Evolutionary conservation across 805 yeast species (phyloP).

Genomic region (Schizosaccharomyces cryophilus): DNA sequence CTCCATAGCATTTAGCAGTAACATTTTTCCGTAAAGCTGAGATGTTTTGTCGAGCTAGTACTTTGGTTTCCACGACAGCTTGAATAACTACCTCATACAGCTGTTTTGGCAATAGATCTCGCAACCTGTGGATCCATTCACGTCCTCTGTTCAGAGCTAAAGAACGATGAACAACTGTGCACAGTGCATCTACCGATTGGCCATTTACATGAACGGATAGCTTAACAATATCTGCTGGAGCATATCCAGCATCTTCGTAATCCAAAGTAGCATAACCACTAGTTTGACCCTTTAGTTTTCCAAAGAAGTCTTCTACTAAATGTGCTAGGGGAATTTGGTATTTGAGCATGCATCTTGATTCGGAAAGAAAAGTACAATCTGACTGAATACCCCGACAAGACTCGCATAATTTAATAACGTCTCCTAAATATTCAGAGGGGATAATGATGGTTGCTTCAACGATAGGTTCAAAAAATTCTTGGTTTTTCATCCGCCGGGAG

Average conservation of each 20-base stretch:
- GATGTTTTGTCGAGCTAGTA: slow-evolving; percentile 77
- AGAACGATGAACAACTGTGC: slow-evolving; percentile 67
- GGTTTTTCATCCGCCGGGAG: slow-evolving; percentile 27
- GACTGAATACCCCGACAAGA: slow-evolving; percentile 60
- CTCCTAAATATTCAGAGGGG: slow-evolving; percentile 72
- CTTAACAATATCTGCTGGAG: slow-evolving; percentile 56
- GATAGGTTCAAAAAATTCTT: slow-evolving; percentile 48
- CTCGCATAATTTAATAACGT: slow-evolving; percentile 69
- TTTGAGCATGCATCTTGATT: slow-evolving; percentile 47
- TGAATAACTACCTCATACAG: slow-evolving; percentile 82
- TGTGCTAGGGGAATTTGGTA: slow-evolving; percentile 72
- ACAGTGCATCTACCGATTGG: slow-evolving; percentile 67
- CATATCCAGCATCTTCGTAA: slow-evolving; percentile 82
- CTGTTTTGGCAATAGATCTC: slow-evolving; percentile 55
- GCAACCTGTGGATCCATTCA: slow-evolving; percentile 63
- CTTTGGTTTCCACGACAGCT: slow-evolving; percentile 56
- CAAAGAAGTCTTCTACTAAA: slow-evolving; percentile 84
- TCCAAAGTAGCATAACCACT: slow-evolving; percentile 85
- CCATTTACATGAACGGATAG: slow-evolving; percentile 79
- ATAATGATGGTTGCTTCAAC: slow-evolving; percentile 78
- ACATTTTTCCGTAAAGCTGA: slow-evolving; percentile 88
- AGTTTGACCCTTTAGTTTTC: slow-evolving; percentile 69
- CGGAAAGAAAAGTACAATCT: slow-evolving; percentile 52
- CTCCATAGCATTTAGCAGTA: slow-evolving; percentile 76
- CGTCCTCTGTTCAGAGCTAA: slow-evolving; percentile 51